phyloP scores from a whole-genome alignment of 495 filamentous ascomycete genomes.

The Penicillium robsamsonii region DNA sequence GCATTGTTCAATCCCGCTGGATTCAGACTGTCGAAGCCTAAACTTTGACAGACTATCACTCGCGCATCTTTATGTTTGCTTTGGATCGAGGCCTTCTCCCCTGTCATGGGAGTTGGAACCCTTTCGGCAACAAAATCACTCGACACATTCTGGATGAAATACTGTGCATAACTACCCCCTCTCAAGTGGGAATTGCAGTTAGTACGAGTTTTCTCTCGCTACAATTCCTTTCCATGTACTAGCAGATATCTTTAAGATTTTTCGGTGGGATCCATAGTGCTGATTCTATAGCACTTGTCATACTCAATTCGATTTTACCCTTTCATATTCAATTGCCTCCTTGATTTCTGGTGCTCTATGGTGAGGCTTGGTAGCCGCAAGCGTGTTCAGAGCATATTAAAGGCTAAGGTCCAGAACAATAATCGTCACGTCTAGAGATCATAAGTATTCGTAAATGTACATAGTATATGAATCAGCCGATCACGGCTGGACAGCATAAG shows the following conservation, averaged over 20 bases:
- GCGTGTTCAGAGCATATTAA: constrained; percentile 2
- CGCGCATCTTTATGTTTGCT: not conserved
- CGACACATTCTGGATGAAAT: not conserved
- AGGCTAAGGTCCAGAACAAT: not conserved
- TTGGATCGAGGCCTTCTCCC: not conserved
- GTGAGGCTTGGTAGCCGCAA: not conserved
- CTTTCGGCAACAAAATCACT: constrained; percentile 1
- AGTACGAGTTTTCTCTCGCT: not conserved
- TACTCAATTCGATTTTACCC: not conserved
- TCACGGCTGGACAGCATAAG: not conserved
- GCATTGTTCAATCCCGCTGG: not conserved
- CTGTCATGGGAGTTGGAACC: not conserved
- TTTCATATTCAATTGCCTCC: not conserved
- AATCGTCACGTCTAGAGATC: constrained; percentile 13
- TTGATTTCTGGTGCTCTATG: not conserved
- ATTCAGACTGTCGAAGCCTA: not conserved
- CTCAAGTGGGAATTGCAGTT: not conserved
- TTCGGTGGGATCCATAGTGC: constrained; percentile 7
- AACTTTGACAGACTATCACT: not conserved
- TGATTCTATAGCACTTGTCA: constrained; percentile 6
- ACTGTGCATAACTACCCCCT: constrained; percentile 11
- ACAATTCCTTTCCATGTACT: not conserved
- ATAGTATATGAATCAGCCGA: constrained; percentile 3
- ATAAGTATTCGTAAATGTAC: constrained; percentile 25
- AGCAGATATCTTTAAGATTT: constrained; percentile 1